Evolutionary conservation across 2,329 filamentous ascomycete genomes (phyloP).

Genomic region (Xylaria hypoxylon): DNA sequence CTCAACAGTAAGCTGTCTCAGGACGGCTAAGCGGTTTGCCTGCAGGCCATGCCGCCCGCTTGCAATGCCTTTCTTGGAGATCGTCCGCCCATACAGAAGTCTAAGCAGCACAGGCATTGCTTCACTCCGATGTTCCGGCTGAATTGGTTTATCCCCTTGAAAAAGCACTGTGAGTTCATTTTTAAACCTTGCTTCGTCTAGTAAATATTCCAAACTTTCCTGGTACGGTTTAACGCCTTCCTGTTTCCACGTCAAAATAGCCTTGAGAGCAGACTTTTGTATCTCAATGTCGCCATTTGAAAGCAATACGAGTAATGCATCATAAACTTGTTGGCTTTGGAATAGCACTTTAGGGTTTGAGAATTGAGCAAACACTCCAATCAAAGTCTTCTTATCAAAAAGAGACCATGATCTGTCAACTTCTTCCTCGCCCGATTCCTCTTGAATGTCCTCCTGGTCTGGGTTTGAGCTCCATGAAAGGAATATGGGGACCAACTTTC

Average conservation of each 20-base stretch:
- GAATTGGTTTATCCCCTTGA: slow-evolving; percentile 78
- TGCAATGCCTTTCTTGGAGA: slow-evolving; percentile 80
- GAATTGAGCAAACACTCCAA: slow-evolving; percentile 86
- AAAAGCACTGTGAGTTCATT: slow-evolving; percentile 94
- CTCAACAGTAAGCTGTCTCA: slow-evolving; percentile 79
- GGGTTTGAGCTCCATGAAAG: slow-evolving; percentile 78
- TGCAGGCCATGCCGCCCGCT: slow-evolving; percentile 85
- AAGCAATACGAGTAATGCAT: slow-evolving; percentile 78
- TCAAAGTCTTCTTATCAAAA: slow-evolving; percentile 84
- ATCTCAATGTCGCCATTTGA: slow-evolving; percentile 91
- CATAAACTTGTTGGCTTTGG: slow-evolving; percentile 79
- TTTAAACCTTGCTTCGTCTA: slow-evolving; percentile 91
- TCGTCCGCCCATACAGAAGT: slow-evolving; percentile 88
- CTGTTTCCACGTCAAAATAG: slow-evolving; percentile 90
- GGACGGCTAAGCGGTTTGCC: slow-evolving; percentile 80
- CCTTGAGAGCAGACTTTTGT: slow-evolving; percentile 86
- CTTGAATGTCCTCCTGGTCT: slow-evolving; percentile 55
- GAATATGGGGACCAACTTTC: slow-evolving; percentile 85
- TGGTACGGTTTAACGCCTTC: slow-evolving; percentile 80
- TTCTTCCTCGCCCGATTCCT: slow-evolving; percentile 36
- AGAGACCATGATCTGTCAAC: slow-evolving; percentile 70
- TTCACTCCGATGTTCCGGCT: slow-evolving; percentile 75
- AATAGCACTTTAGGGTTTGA: slow-evolving; percentile 87
- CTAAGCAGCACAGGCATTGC: slow-evolving; percentile 89
- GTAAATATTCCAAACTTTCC: slow-evolving; percentile 84